These are phyloP conservation scores for Chiua virens DNA, from an alignment of 768 basidiomycete species.

Conservation along the genomic window DNA sequence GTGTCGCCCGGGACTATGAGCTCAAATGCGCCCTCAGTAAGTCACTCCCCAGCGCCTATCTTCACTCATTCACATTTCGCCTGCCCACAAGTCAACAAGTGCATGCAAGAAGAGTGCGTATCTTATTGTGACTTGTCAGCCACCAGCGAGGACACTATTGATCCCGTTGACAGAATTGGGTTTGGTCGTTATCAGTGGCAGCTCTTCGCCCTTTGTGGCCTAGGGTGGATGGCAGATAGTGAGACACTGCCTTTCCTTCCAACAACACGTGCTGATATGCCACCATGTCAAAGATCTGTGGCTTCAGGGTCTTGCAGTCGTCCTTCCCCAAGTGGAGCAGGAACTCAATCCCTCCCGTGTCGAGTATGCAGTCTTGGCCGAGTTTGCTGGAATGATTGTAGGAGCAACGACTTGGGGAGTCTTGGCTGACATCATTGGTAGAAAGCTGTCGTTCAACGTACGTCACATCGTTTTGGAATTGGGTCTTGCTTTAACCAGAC, in stretches of 20 bases:
- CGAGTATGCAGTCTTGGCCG: slow-evolving; percentile 46
- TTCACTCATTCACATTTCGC: background rate
- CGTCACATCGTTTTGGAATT: background rate
- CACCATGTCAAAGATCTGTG: slow-evolving; percentile 28
- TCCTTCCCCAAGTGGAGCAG: slow-evolving; percentile 43
- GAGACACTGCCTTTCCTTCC: slow-evolving; percentile 10
- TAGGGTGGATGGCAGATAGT: slow-evolving; percentile 55
- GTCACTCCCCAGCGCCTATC: background rate
- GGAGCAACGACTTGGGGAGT: slow-evolving; percentile 51
- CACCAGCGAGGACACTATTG: background rate
- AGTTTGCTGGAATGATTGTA: slow-evolving; percentile 49
- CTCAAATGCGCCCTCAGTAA: slow-evolving; percentile 35
- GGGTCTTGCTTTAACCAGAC: background rate
- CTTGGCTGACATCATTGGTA: slow-evolving; percentile 49
- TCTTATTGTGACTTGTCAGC: slow-evolving; percentile 3
- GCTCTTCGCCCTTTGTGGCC: slow-evolving; percentile 45
- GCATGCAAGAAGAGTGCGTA: slow-evolving; percentile 45
- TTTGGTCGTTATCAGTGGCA: slow-evolving; percentile 51
- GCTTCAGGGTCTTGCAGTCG: slow-evolving; percentile 49
- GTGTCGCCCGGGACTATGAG: slow-evolving; percentile 33
- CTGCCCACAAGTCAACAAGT: slow-evolving; percentile 40
- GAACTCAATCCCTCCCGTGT: slow-evolving; percentile 44
- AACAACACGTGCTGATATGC: slow-evolving; percentile 14
- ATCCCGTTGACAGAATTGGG: slow-evolving; percentile 38
- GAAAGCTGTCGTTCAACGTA: slow-evolving; percentile 45